Conservation (phyloP, 106 monocot genomes). For the Narthecium ossifragum region DNA sequence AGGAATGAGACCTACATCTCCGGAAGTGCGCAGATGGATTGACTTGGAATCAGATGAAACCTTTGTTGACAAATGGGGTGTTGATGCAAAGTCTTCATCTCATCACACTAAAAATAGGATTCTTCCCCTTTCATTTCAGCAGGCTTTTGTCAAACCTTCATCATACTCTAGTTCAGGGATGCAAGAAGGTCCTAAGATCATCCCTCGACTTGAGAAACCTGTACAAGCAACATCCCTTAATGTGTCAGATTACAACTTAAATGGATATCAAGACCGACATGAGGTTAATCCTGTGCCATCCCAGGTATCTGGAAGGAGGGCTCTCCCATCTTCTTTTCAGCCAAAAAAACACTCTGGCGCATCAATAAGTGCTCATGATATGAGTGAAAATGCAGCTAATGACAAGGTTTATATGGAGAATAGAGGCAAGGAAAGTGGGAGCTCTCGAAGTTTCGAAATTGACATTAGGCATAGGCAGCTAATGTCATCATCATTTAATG, state of each 20-base stretch:
- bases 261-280: no score
- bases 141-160: neutral
- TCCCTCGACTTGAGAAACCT: neutral
- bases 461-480: constrained; percentile 7
- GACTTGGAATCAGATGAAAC: neutral
- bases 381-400: neutral
- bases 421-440: neutral
- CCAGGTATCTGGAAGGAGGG: neutral
- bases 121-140: constrained; percentile 21
- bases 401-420: neutral
- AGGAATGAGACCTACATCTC: neutral
- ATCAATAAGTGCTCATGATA: constrained; percentile 1
- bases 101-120: constrained; percentile 5
- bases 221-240: no score
- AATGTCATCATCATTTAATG: constrained; percentile 9
- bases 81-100: neutral
- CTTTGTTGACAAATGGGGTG: neutral
- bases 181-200: neutral
- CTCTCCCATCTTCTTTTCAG: constrained; percentile 5
- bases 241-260: no score
- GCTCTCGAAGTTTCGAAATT: neutral
- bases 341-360: neutral
- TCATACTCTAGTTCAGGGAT: neutral
- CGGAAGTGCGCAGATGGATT: neutral
- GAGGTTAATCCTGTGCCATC: neutral